phyloP scores from a whole-genome alignment of 1,139 yeast genomes.

The Diutina mesorugosa region DNA sequence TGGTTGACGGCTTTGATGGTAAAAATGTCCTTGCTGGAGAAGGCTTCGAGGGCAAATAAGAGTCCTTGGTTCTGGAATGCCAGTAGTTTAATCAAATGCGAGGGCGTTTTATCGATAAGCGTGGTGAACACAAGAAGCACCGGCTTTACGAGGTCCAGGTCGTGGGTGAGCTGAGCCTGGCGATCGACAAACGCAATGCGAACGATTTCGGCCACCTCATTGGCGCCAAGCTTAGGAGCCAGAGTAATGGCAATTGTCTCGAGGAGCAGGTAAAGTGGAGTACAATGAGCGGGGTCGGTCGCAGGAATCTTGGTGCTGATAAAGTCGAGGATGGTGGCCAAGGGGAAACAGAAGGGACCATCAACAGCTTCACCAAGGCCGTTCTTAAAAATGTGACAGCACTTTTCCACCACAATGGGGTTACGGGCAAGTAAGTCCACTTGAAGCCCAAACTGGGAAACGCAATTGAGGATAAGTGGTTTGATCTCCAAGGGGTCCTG shows the following conservation, averaged over 20 bases:
- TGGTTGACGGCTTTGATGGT: constrained; percentile 47
- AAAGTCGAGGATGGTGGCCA: constrained; percentile 29
- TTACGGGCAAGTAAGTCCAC: background rate
- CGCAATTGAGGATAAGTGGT: background rate
- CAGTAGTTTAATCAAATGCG: constrained; percentile 18
- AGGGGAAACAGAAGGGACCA: constrained; percentile 48
- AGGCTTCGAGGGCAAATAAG: constrained; percentile 28
- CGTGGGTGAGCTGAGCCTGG: constrained; percentile 25
- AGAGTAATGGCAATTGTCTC: background rate
- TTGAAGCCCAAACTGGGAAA: background rate
- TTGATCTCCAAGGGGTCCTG: background rate
- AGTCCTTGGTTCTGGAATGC: constrained; percentile 22
- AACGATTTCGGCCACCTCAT: constrained; percentile 16
- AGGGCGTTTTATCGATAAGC: constrained; percentile 38
- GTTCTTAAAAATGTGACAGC: background rate
- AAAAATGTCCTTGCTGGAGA: constrained; percentile 49
- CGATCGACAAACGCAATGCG: constrained; percentile 17
- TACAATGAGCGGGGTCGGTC: background rate
- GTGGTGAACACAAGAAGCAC: constrained; percentile 29
- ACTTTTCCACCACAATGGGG: background rate
- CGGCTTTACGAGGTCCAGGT: constrained; percentile 41
- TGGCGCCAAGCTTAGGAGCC: constrained; percentile 11
- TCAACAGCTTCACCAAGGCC: constrained; percentile 9
- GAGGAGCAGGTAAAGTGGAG: background rate
- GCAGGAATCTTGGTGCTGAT: constrained; percentile 19